Base-by-base conservation (phyloP, 2,329 filamentous ascomycete species). In the Alternaria viburni region DNA sequence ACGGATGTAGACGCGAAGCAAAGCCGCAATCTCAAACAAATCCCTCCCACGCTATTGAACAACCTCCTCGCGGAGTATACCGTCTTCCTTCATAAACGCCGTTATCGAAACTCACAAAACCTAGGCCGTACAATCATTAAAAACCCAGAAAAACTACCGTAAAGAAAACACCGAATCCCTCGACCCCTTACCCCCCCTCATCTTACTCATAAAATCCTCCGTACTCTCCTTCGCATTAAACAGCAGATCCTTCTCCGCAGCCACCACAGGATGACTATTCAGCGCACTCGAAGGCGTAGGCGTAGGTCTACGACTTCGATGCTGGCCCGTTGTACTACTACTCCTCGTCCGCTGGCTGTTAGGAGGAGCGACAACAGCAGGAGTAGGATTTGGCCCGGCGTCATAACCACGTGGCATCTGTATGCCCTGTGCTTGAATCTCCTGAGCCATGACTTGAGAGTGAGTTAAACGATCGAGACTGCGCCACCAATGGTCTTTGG, bases 401-500 rank as follows among this genome's bases (percentile, higher is more conserved):
- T 41, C 23, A 25, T 8, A 25, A 25, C 28, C 19, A 1, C 15
- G 49, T 10, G 13, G 30, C 11, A 13, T 9, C 13, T 41, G 49
- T 17, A 13, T 41, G 1, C 21, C 17, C 15, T 32, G 49, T 6
- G 19, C 49, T 49, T 58, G 51, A 5, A 54, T 41, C 9, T 26
- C 21, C 11, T 50, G 51, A 32, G 45, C 45, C 26, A 46, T 32
- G 51, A 55, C 57, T 46, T 63, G 57, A 11, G 57, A 23, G 15
- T 56, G 57, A 36, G 45, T 63, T 32, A 63, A 19, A 26, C 57
- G 61, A 44, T 67, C 64, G 21, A 67, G 51, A 36, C 51, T 62
- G 26, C 64, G 64, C 64, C 64, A 67, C 64, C 64, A 67, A 30
- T 59, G 36, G 41, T 67, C 64, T 36, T 57, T 67, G 56, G 64